Evolutionary conservation across 768 basidiomycete genomes (phyloP).

Genomic region (Mycena venus): DNA sequence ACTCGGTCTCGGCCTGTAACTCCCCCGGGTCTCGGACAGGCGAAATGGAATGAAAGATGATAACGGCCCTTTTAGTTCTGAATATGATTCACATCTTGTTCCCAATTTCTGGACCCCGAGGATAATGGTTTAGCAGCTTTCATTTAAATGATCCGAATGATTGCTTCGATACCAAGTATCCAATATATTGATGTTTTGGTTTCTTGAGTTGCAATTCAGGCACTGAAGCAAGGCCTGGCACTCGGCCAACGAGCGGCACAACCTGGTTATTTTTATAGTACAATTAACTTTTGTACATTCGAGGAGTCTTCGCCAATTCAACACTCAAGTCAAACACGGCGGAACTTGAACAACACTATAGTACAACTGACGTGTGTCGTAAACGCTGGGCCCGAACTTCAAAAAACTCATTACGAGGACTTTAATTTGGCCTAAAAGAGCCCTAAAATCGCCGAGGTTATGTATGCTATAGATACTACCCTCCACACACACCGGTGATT

Average conservation of each 20-base stretch:
- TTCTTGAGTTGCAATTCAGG: neutral
- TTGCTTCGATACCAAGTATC: constrained; percentile 5
- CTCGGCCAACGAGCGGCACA: neutral
- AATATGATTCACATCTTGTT: neutral
- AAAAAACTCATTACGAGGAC: neutral
- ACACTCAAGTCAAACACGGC: neutral
- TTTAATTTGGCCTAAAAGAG: neutral
- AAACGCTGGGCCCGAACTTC: neutral
- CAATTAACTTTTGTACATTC: neutral
- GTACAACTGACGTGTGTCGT: too few relatives aligned
- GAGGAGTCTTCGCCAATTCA: neutral
- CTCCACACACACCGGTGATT: too few relatives aligned
- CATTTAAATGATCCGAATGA: neutral
- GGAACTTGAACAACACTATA: neutral
- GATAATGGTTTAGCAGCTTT: neutral
- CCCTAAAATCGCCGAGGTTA: neutral
- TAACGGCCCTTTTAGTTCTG: neutral
- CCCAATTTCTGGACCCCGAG: neutral
- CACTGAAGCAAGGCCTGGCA: neutral
- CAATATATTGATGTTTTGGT: constrained; percentile 3
- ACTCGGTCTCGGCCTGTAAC: constrained; percentile 2
- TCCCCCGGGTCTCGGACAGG: constrained; percentile 13
- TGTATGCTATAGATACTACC: too few relatives aligned
- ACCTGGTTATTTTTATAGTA: neutral
- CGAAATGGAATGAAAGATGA: constrained; percentile 1